Conservation (phyloP, 2,329 filamentous ascomycete genomes). For the Colletotrichum camelliae region DNA sequence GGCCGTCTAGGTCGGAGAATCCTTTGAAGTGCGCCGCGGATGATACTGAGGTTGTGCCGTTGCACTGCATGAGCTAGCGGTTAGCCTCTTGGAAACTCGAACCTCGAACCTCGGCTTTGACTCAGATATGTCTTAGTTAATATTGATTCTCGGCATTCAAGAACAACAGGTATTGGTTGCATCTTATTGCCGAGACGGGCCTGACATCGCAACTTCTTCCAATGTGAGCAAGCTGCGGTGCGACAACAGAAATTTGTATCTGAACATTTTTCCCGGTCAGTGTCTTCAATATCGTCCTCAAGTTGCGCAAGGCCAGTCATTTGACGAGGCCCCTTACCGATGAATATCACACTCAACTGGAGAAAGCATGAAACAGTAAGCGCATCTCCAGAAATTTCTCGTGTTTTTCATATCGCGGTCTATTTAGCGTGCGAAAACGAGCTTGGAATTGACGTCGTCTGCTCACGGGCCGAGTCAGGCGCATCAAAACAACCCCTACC, state of each 20-base stretch:
- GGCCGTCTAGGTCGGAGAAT: background rate
- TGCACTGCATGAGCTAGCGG: background rate
- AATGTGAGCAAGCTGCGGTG: fast-evolving
- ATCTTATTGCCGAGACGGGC: background rate
- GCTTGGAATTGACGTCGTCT: background rate
- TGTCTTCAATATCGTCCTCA: background rate
- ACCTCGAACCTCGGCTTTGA: background rate
- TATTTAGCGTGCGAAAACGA: background rate
- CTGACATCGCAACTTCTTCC: background rate
- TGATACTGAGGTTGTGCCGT: background rate
- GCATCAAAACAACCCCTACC: background rate
- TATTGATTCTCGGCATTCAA: background rate
- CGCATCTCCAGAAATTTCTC: background rate
- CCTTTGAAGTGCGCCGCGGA: background rate
- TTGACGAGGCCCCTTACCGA: fast-evolving
- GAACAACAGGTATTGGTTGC: background rate
- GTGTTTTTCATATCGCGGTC: background rate
- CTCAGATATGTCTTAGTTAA: background rate
- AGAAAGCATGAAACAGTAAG: background rate
- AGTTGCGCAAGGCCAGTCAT: background rate
- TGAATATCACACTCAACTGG: background rate
- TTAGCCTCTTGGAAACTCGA: background rate
- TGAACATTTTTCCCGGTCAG: background rate
- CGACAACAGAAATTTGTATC: background rate
- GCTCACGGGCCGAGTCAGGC: background rate